These are phyloP conservation scores for Taphrina populina DNA, from an alignment of 1,139 yeast species.

Conservation along the genomic window DNA sequence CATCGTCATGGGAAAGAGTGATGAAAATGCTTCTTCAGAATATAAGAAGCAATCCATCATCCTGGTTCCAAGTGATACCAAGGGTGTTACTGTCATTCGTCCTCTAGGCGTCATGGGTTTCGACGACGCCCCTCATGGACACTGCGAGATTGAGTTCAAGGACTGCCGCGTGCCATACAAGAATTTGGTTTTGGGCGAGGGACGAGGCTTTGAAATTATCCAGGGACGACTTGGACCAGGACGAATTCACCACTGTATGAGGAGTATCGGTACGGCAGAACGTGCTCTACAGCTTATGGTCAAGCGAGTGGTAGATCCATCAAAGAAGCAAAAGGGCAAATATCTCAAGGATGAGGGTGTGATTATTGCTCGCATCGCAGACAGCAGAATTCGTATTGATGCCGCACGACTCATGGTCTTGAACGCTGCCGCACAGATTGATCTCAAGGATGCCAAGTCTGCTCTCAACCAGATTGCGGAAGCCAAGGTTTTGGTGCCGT, in stretches of 20 bases:
- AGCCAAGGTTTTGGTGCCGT: constrained; percentile 69
- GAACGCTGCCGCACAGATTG: constrained; percentile 66
- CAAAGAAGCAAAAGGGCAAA: constrained; percentile 59
- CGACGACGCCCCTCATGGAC: constrained; percentile 77
- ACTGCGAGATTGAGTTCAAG: constrained; percentile 60
- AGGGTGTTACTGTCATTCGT: constrained; percentile 57
- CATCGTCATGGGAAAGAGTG: constrained; percentile 68
- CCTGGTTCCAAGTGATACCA: constrained; percentile 57
- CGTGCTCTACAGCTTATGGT: constrained; percentile 57
- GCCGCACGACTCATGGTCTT: constrained; percentile 60
- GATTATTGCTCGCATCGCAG: constrained; percentile 56
- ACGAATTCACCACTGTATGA: constrained; percentile 72
- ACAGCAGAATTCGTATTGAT: constrained; percentile 59
- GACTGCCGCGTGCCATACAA: constrained; percentile 56
- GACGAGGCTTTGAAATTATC: constrained; percentile 66
- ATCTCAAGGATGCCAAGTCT: constrained; percentile 55
- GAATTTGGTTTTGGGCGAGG: constrained; percentile 49
- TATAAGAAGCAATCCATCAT: constrained; percentile 63
- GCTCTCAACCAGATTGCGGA: constrained; percentile 64
- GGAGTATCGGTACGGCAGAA: constrained; percentile 66
- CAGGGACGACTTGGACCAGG: constrained; percentile 75
- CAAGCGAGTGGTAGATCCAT: constrained; percentile 54
- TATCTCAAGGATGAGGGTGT: constrained; percentile 57
- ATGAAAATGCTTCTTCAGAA: constrained; percentile 45
- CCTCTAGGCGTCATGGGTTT: constrained; percentile 63